These are phyloP conservation scores for Fusarium newnesense DNA, from an alignment of 2,329 filamentous ascomycete genomes.

Conservation along the genomic window DNA sequence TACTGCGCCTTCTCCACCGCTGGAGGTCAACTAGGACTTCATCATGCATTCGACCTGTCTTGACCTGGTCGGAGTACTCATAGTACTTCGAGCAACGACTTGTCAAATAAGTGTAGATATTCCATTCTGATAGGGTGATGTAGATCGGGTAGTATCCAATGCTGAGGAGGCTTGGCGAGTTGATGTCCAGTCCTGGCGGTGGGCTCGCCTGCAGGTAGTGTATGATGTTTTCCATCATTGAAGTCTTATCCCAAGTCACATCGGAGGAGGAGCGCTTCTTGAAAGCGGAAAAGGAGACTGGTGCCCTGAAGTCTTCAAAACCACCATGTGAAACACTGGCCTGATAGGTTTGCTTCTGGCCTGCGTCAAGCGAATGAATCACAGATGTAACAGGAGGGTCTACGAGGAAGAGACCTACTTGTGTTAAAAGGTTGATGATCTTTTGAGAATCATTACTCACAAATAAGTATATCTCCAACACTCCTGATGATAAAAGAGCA, in stretches of 20 bases:
- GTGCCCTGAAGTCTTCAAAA: not conserved
- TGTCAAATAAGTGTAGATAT: fast-evolving
- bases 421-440: fast-evolving
- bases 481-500: not conserved
- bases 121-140: not conserved
- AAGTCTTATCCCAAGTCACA: fast-evolving
- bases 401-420: fast-evolving
- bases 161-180: fast-evolving
- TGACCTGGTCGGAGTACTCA: fast-evolving
- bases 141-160: not conserved
- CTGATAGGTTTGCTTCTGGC: fast-evolving
- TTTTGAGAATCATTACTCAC: not conserved
- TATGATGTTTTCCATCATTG: not conserved
- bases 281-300: fast-evolving
- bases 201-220: fast-evolving
- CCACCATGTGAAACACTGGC: fast-evolving
- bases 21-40: not conserved
- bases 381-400: not conserved
- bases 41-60: fast-evolving
- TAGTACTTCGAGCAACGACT: fast-evolving
- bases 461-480: fast-evolving
- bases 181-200: fast-evolving
- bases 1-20: not conserved
- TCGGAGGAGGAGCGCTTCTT: fast-evolving
- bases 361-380: fast-evolving